Evolutionary conservation across 2,329 filamentous ascomycete genomes (phyloP).

Genomic region (Stemphylium vesicarium): DNA sequence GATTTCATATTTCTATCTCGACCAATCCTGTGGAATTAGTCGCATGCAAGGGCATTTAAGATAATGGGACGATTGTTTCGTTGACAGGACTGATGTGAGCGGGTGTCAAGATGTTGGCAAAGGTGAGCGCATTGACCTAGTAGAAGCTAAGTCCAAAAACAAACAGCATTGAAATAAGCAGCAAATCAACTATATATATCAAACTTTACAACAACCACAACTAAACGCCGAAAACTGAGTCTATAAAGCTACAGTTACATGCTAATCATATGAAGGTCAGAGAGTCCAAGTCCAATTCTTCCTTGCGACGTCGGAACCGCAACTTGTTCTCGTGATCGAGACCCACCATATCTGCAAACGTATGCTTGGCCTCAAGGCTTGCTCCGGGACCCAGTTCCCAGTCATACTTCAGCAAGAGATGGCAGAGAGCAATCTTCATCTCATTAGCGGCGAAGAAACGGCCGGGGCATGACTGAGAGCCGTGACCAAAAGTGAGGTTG

Average conservation of each 20-base stretch:
- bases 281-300: slow-evolving; percentile 1
- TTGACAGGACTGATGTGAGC: too few species aligned
- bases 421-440: slow-evolving; percentile 22
- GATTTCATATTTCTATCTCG: too few species aligned
- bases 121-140: too few species aligned
- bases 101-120: too few species aligned
- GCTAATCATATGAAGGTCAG: background rate
- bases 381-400: background rate
- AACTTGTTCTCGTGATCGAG: background rate
- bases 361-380: background rate
- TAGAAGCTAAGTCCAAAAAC: too few species aligned
- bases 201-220: too few species aligned
- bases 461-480: background rate
- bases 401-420: background rate
- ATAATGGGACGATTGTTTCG: too few species aligned
- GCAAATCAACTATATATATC: too few species aligned
- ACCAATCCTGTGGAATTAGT: too few species aligned
- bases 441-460: slow-evolving; percentile 31
- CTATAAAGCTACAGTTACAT: background rate
- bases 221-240: too few species aligned
- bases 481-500: background rate
- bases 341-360: background rate
- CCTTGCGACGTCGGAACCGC: background rate
- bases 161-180: too few species aligned
- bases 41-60: too few species aligned